Conservation (phyloP, 176 grass and related monocot species). For the Poa annua region DNA sequence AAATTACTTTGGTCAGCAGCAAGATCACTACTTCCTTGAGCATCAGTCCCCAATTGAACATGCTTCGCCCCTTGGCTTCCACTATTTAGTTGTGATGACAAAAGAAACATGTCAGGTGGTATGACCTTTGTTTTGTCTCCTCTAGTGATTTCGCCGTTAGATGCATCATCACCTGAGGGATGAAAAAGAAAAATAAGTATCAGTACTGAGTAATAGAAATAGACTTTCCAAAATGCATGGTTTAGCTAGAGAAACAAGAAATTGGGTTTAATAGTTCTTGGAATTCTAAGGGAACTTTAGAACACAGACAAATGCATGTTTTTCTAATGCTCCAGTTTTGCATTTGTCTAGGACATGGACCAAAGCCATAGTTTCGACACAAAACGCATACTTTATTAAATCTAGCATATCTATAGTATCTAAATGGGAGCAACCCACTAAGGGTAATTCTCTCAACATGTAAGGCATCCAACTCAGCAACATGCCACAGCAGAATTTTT, state of each 20-base stretch:
- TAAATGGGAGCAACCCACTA: too few relatives aligned
- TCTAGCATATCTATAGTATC: neutral
- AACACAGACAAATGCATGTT: slow-evolving; percentile 13
- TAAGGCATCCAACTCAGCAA: too few relatives aligned
- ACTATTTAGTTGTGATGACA: slow-evolving; percentile 31
- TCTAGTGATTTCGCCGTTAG: slow-evolving; percentile 22
- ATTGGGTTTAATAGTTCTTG: neutral
- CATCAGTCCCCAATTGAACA: slow-evolving; percentile 39
- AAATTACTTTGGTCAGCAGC: slow-evolving; percentile 45
- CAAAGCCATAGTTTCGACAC: slow-evolving; percentile 3
- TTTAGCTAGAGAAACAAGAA: neutral
- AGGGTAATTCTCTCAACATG: too few relatives aligned
- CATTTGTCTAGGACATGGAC: slow-evolving; percentile 11
- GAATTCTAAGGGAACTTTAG: neutral
- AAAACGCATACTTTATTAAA: slow-evolving; percentile 6
- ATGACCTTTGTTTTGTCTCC: slow-evolving; percentile 31
- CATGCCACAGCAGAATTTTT: too few relatives aligned
- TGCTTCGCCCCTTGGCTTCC: slow-evolving; percentile 37
- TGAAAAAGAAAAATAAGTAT: slow-evolving; percentile 22
- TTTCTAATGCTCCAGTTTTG: neutral
- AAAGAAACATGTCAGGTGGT: slow-evolving; percentile 36
- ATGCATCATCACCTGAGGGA: slow-evolving; percentile 35
- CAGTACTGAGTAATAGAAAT: slow-evolving; percentile 1
- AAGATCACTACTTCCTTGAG: slow-evolving; percentile 40
- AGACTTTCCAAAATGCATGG: neutral